phyloP scores from a whole-genome alignment of 2,329 filamentous ascomycete species.

The Xylaria sp. region DNA sequence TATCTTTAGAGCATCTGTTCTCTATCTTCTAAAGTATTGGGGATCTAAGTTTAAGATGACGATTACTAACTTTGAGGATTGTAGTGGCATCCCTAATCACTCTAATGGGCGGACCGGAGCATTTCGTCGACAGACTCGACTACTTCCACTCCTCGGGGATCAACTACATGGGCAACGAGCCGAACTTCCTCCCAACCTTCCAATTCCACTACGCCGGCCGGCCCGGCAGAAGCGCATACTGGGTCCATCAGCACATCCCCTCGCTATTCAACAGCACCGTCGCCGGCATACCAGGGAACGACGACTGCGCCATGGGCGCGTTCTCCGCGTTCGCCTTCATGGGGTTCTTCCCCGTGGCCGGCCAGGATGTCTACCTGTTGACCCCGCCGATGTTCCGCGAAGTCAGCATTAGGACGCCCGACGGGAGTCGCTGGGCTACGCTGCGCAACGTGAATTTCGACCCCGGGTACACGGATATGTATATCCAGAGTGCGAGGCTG shows the following conservation, averaged over 20 bases:
- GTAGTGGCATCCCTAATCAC: slow-evolving; percentile 48
- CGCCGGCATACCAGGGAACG: slow-evolving; percentile 67
- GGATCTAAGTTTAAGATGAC: background rate
- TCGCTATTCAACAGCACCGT: slow-evolving; percentile 72
- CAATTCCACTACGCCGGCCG: slow-evolving; percentile 75
- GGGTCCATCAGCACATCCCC: slow-evolving; percentile 73
- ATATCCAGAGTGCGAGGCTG: slow-evolving; percentile 69
- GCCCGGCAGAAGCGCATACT: slow-evolving; percentile 65
- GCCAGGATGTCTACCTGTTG: slow-evolving; percentile 65
- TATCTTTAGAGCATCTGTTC: background rate
- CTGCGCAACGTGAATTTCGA: slow-evolving; percentile 55
- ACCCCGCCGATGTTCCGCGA: slow-evolving; percentile 62
- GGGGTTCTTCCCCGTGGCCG: slow-evolving; percentile 66
- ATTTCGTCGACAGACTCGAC: slow-evolving; percentile 69
- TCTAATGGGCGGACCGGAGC: slow-evolving; percentile 66
- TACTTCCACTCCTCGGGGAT: slow-evolving; percentile 75
- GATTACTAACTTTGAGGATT: background rate
- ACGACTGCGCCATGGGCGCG: slow-evolving; percentile 67
- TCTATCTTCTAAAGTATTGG: background rate
- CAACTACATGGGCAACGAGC: slow-evolving; percentile 75
- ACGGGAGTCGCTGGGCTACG: slow-evolving; percentile 61
- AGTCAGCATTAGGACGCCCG: slow-evolving; percentile 52
- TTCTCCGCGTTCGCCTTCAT: slow-evolving; percentile 63
- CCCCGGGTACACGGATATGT: slow-evolving; percentile 58
- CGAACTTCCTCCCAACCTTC: slow-evolving; percentile 63